phyloP scores from a whole-genome alignment of 169 alveolate genomes.

The Blepharisma undulans region DNA sequence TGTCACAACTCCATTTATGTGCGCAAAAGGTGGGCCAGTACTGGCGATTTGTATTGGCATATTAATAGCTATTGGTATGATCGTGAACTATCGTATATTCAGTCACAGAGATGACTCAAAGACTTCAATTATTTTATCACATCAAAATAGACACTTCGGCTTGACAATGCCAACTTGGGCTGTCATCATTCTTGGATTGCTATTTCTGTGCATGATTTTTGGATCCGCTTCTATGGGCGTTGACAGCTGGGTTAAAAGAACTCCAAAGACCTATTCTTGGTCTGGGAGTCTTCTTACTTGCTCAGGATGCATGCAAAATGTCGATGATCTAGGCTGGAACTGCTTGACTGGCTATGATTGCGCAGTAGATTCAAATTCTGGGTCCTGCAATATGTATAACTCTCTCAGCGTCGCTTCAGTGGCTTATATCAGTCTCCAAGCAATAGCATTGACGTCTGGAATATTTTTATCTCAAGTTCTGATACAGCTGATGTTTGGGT shows the following conservation, averaged over 20 bases:
- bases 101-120: background rate
- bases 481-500: background rate
- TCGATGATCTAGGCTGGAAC: background rate
- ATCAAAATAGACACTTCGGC: background rate
- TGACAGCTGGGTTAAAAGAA: background rate
- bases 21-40: background rate
- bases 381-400: background rate
- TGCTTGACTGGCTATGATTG: background rate
- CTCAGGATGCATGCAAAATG: background rate
- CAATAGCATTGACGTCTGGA: background rate
- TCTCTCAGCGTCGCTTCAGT: background rate
- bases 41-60: background rate
- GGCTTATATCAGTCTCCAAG: background rate
- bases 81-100: background rate
- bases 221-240: background rate
- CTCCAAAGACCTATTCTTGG: background rate
- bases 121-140: background rate
- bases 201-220: background rate
- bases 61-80: background rate
- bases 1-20: background rate
- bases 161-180: background rate
- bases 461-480: background rate
- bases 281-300: background rate
- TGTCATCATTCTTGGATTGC: background rate
- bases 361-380: background rate